phyloP scores from a whole-genome alignment of 306 rosid genomes.

The Cucurbita moschata region DNA sequence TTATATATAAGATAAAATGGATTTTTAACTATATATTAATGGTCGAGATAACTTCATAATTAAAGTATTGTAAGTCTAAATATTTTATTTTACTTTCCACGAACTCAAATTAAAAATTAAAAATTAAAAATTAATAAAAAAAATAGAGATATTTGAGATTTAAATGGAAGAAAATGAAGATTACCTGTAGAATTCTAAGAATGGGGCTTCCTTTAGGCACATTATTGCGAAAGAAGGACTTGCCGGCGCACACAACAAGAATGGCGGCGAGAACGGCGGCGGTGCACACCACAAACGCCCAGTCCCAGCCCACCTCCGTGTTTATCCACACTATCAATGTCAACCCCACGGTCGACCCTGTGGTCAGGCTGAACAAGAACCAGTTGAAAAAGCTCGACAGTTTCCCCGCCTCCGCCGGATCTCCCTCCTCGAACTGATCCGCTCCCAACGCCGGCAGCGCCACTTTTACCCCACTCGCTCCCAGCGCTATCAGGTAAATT shows the following conservation, averaged over 20 bases:
- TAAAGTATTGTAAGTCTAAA: no score
- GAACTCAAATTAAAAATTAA: no score
- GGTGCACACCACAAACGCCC: conserved; percentile 36
- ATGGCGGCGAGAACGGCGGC: conserved; percentile 22
- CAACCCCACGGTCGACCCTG: conserved; percentile 52
- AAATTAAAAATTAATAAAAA: no score
- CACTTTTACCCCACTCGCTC: conserved; percentile 58
- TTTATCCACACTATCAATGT: conserved; percentile 52
- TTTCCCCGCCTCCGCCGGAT: conserved; percentile 45
- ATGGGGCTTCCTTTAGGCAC: conserved; percentile 61
- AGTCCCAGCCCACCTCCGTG: conserved; percentile 57
- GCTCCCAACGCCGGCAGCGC: conserved; percentile 75
- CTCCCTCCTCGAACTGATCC: conserved; percentile 54
- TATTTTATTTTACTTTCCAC: no score
- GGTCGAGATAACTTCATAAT: no score
- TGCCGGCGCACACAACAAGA: conserved; percentile 34
- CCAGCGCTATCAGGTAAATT: conserved; percentile 58
- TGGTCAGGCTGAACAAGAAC: conserved; percentile 59
- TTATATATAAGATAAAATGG: no score
- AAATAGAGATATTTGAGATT: neutral
- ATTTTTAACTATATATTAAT: no score
- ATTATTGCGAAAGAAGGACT: conserved; percentile 43
- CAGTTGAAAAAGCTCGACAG: conserved; percentile 78
- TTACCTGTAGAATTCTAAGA: conserved; percentile 38
- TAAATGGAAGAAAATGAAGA: no score